phyloP scores from a whole-genome alignment of 2,329 filamentous ascomycete genomes.

The Phyllachora maydis region DNA sequence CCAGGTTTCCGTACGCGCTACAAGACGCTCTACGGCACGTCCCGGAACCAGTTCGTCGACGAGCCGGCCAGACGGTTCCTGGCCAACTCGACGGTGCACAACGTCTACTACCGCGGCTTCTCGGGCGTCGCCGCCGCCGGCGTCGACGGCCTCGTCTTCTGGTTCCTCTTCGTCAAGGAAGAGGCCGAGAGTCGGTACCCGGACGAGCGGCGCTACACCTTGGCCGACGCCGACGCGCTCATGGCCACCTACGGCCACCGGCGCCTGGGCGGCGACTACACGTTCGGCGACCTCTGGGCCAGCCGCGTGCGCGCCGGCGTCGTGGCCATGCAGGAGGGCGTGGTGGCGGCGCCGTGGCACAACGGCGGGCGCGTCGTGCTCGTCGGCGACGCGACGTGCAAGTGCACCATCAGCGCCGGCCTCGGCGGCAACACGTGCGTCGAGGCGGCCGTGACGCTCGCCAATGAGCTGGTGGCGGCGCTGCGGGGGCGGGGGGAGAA shows the following conservation, averaged over 20 bases:
- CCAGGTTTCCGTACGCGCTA: conserved; percentile 2
- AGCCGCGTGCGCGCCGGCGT: conserved; percentile 1
- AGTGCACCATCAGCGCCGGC: conserved; percentile 6
- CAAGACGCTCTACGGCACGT: conserved; percentile 2
- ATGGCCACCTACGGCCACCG: conserved; percentile 3
- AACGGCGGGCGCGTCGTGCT: conserved; percentile 3
- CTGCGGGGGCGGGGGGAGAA: too few species aligned
- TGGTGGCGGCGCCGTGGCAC: conserved; percentile 4
- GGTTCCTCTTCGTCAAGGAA: conserved; percentile 4
- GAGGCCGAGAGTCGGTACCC: conserved; percentile 2
- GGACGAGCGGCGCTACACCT: conserved; percentile 3
- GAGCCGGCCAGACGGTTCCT: conserved; percentile 1
- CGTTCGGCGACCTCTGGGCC: conserved; percentile 6
- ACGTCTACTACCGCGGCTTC: conserved; percentile 2
- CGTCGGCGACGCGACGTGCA: conserved; percentile 1
- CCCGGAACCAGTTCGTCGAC: conserved; percentile 1
- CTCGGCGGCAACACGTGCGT: conserved; percentile 5
- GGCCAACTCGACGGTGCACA: conserved; percentile 2
- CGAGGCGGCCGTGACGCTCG: conserved; percentile 4
- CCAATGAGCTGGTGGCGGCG: conserved; percentile 5
- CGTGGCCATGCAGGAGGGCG: conserved; percentile 5
- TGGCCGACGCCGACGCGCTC: conserved; percentile 3
- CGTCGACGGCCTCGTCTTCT: too few species aligned
- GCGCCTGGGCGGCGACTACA: conserved; percentile 4
- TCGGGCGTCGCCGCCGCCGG: conserved; percentile 3